Base-by-base conservation (phyloP, 108 stramenopile species). In the Aureococcus anophagefferens region DNA sequence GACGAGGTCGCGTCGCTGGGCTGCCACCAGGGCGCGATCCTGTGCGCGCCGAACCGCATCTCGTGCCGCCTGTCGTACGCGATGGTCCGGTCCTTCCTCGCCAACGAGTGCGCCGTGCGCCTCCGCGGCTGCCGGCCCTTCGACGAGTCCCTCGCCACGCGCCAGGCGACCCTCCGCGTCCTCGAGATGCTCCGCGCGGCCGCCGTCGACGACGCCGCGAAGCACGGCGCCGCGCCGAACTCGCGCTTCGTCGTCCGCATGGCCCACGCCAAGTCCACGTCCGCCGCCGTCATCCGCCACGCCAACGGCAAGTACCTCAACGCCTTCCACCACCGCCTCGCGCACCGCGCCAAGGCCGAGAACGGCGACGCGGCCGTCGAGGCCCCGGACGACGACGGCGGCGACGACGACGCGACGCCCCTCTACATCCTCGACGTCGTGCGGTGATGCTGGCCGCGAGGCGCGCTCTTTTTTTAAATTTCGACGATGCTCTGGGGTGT, bases 371-470 rank as follows among this genome's bases (percentile, higher is more conserved):
- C n/a, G n/a, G n/a, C n/a, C n/a, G n/a, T n/a, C n/a, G n/a, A n/a
- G n/a, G n/a, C n/a, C n/a, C n/a, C n/a, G n/a, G n/a, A n/a, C n/a
- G n/a, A n/a, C n/a, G n/a, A n/a, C n/a, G n/a, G n/a, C n/a, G n/a
- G 1, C 51, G 51, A 25, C 51, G 51, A 59, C 21, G 51, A 59
- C 21, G 51, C 21, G 7, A 1, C 0, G 51, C 51, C 51, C 3
- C 51, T 59, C 51, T 59, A 59, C 51, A 1, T 59, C 51, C 51
- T 59, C 51, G 51, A 59, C 51, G 51, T 59, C 51, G 51, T 59
- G 21, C 51, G 51, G 9, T 5, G 40, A 44, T n/a, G n/a, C n/a
- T n/a, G n/a, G n/a, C n/a, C n/a, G n/a, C n/a, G n/a, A n/a, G n/a
- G n/a, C n/a, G n/a, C n/a, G n/a, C n/a, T n/a, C n/a, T n/a, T n/a